Conservation (phyloP, 2,329 filamentous ascomycete genomes). For the Stachybotrys chlorohalonatus region DNA sequence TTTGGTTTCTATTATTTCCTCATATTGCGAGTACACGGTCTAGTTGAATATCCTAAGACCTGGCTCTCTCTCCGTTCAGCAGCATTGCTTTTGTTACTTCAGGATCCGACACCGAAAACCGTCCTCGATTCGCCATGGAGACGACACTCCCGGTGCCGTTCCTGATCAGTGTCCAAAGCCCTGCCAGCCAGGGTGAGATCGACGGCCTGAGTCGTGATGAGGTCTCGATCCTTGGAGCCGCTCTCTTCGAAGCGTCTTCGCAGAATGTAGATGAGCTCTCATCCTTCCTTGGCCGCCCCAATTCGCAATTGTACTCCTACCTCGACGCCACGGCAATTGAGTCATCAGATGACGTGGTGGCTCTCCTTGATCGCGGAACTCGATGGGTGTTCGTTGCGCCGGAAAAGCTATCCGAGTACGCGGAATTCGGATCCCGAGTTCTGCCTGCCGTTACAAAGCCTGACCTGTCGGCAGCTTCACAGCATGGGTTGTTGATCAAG, state of each 20-base stretch:
- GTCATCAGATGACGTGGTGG: constrained; percentile 63
- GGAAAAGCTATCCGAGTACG: constrained; percentile 53
- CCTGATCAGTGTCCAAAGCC: constrained; percentile 47
- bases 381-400: constrained; percentile 74
- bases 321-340: constrained; percentile 67
- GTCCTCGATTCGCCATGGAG: constrained; percentile 40
- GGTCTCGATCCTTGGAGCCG: constrained; percentile 48
- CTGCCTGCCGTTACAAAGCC: constrained; percentile 40
- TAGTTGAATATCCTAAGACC: too few relatives aligned
- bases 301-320: constrained; percentile 51
- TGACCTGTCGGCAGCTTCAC: constrained; percentile 34
- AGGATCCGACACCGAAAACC: background rate
- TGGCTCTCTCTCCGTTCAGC: too few relatives aligned
- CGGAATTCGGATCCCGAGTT: constrained; percentile 47
- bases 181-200: constrained; percentile 35
- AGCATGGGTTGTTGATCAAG: constrained; percentile 42
- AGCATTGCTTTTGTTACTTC: too few relatives aligned
- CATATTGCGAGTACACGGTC: too few relatives aligned
- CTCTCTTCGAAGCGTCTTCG: constrained; percentile 47
- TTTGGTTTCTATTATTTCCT: background rate
- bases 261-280: constrained; percentile 36
- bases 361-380: constrained; percentile 77
- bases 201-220: constrained; percentile 48
- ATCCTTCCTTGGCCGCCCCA: constrained; percentile 39
- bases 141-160: constrained; percentile 56